Evolutionary conservation across 2,329 filamentous ascomycete species (phyloP), one percentile per base, ranked within the genome.

Genomic region (Cadophora malorum): DNA sequence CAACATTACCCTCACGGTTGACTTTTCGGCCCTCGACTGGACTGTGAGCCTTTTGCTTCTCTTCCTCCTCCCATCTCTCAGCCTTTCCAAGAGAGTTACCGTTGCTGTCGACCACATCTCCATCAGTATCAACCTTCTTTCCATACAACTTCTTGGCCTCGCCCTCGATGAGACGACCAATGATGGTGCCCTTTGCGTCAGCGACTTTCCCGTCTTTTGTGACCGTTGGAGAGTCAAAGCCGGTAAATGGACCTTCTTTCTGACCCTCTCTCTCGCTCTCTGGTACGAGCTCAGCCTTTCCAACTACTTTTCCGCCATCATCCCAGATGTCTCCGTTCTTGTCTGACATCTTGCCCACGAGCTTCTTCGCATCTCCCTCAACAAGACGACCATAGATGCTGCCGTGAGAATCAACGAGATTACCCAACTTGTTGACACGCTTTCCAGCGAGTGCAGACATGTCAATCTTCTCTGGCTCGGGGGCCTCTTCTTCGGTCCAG

Each of bases 51-150:
- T 83, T 83, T 77, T 84, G 80, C 4, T 81, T 88, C 73, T 82
- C 83, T 12, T 81, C 80, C 75, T 86, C 84, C 72, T 86, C 83
- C 85, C 85, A 89, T 23, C 86, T 82, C 77, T 89, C 86, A 0
- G 86, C 86, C 69, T 85, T 84, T 33, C 85, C 86, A 1, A 89
- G 77, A 0, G 81, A 76, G 70, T 89, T 89, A 38, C 86, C 86
- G 76, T 93, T 94, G 78, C 88, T 89, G 82, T 96, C 93, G 66
- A 91, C 83, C 38, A 96, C 88, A 67, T 96, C 92, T 47, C 93
- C 93, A 71, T 96, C 92, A 70, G 93, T 90, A 67, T 96, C 93
- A 21, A 96, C 92, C 9, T 83, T 75, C 58, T 92, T 90, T 19
- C 93, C 93, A 47, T 90, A 87, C 0, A 96, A 85, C 63, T 84